Evolutionary conservation across 2,329 filamentous ascomycete species (phyloP), one percentile per base, ranked within the genome.

Genomic region (Botrytis tulipae): DNA sequence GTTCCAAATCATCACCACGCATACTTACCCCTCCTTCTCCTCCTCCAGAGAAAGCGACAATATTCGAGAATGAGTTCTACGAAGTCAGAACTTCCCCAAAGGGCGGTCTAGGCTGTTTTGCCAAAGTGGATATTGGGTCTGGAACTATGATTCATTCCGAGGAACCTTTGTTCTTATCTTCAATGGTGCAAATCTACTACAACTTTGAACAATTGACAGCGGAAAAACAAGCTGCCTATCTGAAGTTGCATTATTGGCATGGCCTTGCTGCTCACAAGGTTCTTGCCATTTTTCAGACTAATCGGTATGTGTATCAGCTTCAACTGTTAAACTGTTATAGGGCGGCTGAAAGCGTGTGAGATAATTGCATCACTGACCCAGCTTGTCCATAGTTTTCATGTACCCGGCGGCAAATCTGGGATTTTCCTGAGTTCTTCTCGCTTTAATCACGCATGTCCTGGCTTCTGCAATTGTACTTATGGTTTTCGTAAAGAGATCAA

Each of bases 391-490:
- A 59, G 48, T 54, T 74, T 71, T 69, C 16, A 70, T n/a, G 57
- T 71, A 35, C 61, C 4, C 35, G 35, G 29, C 7, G 18, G 29
- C 25, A 44, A 51, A 71, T 57, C 10, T 18, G 68, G 40, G 6
- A 71, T 75, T 71, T 89, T 88, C 73, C 82, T 85, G 0, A 81
- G 87, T 9, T 86, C 85, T 0, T 85, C 87, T 0, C 83, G 88
- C 3, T 89, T 90, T 80, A 90, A 90, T 78, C 88, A 90, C 77
- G 85, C 87, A 0, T 90, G 88, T 77, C 74, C 76, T 2, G 82
- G 83, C 0, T 79, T 85, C 61, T 78, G 88, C 40, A 76, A 80
- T 2, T 89, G 86, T 77, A 76, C 65, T 0, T 88, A 84, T 76
- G 37, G 10, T 2, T 79, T 73, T 54, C 82, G 86, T 69, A 9